Base-by-base conservation (phyloP, 106 monocot species). In the Agapanthus africanus region DNA sequence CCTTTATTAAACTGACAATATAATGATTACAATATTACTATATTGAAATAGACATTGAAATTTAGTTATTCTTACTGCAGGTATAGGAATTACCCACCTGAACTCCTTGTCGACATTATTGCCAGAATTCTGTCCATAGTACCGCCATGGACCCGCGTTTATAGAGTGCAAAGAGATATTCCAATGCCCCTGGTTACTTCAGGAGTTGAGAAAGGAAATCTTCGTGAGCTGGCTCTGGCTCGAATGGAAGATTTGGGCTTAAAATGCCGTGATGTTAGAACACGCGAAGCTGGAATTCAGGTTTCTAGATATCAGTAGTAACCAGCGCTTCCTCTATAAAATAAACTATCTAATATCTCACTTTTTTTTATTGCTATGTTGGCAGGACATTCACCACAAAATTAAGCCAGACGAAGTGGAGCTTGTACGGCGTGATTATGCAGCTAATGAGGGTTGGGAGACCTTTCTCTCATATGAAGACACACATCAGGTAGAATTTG, bases 221-320 rank as follows among this genome's bases (percentile, higher is more conserved):
- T 99, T 28, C 86, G 99, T 54, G 99, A 99, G 71, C 92, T 99
- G 73, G 99, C 93, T 74, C 80, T 99, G 74, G 99, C 99, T 47
- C 82, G 99, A 37, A 99, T 99, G 99, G 87, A 93, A 59, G 99
- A 99, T 90, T 71, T 99, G 69, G 99, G 99, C 31, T 77, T 99
- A 69, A 99, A 99, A 83, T 99, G 99, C 40, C 87, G 99, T 49
- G 99, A 99, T 74, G 99, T 99, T 73, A 76, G 99, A 79, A 99
- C 99, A 25, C 92, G 99, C 40, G 99, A 99, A 80, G 93, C 99
- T 69, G 99, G 99, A 74, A 99, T 99, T 71, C 99, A 99, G 99
- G 99, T 97, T 33, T 25, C 4, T 70, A 16, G 21, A 57, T 50
- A 7, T 35, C 27, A 27, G 10, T 41, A n/a, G n/a, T 16, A 49